Conservation (phyloP, 352 stramenopile genomes). For the Pythium apleroticum region DNA sequence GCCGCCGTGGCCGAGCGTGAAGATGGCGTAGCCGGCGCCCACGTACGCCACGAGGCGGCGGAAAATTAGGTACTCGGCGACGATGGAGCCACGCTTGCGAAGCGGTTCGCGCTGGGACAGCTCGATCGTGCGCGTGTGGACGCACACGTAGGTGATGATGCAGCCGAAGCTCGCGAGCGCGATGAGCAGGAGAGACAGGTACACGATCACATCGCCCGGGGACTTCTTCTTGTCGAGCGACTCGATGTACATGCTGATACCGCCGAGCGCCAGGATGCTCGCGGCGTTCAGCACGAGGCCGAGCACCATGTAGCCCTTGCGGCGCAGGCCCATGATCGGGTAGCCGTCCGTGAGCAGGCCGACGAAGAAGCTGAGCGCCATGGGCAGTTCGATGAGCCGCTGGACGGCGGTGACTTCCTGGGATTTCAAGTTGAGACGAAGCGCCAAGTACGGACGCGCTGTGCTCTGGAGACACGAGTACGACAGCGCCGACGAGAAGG, state of each 20-base stretch:
- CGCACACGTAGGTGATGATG: slow-evolving; percentile 45
- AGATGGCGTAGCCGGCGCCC: slow-evolving; percentile 20
- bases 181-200: slow-evolving; percentile 31
- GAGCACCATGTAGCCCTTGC: slow-evolving; percentile 42
- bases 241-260: slow-evolving; percentile 27
- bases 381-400: slow-evolving; percentile 35
- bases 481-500: slow-evolving; percentile 28
- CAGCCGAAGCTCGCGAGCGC: slow-evolving; percentile 35
- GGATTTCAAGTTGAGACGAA: slow-evolving; percentile 18
- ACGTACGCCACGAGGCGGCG: slow-evolving; percentile 29
- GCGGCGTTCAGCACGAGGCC: slow-evolving; percentile 28
- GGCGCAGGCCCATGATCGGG: slow-evolving; percentile 32
- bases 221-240: slow-evolving; percentile 5
- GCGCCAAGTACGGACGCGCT: slow-evolving; percentile 20
- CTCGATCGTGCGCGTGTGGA: slow-evolving; percentile 43
- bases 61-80: slow-evolving; percentile 40
- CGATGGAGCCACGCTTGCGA: slow-evolving; percentile 28
- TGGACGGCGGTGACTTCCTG: slow-evolving; percentile 28
- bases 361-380: slow-evolving; percentile 37
- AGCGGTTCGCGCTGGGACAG: slow-evolving; percentile 43
- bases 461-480: slow-evolving; percentile 24
- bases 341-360: slow-evolving; percentile 36
- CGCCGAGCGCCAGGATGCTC: slow-evolving; percentile 21
- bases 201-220: slow-evolving; percentile 20
- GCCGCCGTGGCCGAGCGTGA: slow-evolving; percentile 15